A percentile compares a stretch with the other conserved stretches of the same genome.
These are phyloP conservation scores for Ensete glaucum DNA, from an alignment of 176 grass and related monocot genomes.

Conservation along the genomic window DNA sequence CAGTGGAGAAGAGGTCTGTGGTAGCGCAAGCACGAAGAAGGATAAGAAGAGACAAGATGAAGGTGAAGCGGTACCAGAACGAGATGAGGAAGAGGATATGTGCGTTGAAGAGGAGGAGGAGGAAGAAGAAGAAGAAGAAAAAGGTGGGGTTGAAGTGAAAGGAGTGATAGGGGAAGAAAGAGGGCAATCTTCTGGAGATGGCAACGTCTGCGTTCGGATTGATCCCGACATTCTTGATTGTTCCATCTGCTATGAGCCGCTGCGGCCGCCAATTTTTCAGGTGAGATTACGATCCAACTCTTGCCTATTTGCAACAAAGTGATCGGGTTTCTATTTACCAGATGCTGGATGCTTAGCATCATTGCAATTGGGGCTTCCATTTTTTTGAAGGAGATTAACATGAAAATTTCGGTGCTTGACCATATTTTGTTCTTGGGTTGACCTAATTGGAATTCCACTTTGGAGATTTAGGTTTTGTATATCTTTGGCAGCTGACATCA, in stretches of 20 bases:
- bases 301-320: background rate
- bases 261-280: constrained; percentile 68
- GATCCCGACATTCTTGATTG: constrained; percentile 66
- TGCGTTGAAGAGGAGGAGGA: background rate
- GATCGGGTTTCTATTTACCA: no score
- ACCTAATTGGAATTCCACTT: no score
- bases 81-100: background rate
- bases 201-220: constrained; percentile 33
- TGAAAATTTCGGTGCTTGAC: no score
- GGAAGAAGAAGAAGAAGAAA: background rate
- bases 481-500: no score
- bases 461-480: no score
- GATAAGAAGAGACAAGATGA: background rate
- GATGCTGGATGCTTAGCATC: no score
- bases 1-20: background rate
- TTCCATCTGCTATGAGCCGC: constrained; percentile 62
- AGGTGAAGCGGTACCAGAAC: background rate
- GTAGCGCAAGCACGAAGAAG: background rate
- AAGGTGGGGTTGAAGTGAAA: background rate
- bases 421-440: no score
- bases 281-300: background rate
- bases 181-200: constrained; percentile 1
- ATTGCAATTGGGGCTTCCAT: no score
- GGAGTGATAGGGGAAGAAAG: background rate
- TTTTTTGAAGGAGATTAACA: no score